Conservation (phyloP, 164 flowering plant species). For the grape (Vitis vinifera) region DNA sequence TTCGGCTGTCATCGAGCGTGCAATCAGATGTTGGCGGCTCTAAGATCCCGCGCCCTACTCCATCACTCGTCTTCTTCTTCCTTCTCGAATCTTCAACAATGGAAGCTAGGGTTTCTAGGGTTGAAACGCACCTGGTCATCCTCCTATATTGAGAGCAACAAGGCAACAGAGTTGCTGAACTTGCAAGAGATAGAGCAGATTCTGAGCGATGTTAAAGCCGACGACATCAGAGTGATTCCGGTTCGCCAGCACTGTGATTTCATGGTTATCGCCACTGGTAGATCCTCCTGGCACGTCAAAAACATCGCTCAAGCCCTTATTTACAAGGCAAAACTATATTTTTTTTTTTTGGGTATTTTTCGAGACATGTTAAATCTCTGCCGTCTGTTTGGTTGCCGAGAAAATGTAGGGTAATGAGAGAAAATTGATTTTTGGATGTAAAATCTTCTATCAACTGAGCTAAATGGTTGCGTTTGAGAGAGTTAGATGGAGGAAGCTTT, state of each 20-base stretch:
- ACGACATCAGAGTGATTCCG: slow-evolving; percentile 70
- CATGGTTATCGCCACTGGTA: slow-evolving; percentile 86
- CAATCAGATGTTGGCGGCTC: slow-evolving; percentile 29
- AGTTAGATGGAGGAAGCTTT: no score
- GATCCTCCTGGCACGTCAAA: slow-evolving; percentile 86
- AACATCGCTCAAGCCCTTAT: slow-evolving; percentile 88
- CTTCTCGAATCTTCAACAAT: slow-evolving; percentile 11
- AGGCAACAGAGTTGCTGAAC: slow-evolving; percentile 34
- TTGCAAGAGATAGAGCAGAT: slow-evolving; percentile 75
- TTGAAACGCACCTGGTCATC: slow-evolving; percentile 19
- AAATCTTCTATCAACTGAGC: no score
- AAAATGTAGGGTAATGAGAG: neutral
- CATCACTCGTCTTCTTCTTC: slow-evolving; percentile 11
- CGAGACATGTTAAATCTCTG: slow-evolving; percentile 1
- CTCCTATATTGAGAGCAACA: slow-evolving; percentile 8
- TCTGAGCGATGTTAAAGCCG: slow-evolving; percentile 74
- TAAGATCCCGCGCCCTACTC: slow-evolving; percentile 19
- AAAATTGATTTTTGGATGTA: no score
- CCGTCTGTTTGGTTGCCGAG: neutral
- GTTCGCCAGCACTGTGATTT: slow-evolving; percentile 41
- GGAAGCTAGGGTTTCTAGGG: slow-evolving; percentile 36
- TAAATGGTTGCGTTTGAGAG: no score
- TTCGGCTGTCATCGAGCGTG: neutral
- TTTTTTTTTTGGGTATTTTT: neutral
- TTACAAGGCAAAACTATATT: slow-evolving; percentile 51